A percentile compares a stretch with the other conserved stretches of the same genome.
Conservation (phyloP, 148 eudicot species). For the Rhododendron henanense region DNA sequence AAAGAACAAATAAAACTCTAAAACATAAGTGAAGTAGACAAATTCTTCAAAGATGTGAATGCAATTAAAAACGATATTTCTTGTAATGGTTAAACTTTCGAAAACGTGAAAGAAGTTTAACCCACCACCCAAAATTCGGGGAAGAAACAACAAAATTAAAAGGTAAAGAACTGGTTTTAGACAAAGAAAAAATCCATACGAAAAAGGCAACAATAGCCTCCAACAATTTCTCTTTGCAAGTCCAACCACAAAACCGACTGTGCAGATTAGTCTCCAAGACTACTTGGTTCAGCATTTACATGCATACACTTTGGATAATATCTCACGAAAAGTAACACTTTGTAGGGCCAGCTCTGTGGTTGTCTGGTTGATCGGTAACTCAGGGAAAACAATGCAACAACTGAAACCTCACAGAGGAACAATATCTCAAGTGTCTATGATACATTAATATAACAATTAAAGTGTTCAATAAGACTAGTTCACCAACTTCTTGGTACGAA, state of each 20-base stretch:
- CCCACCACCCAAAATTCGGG: background rate
- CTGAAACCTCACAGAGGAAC: background rate
- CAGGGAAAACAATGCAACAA: background rate
- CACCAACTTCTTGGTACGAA: background rate
- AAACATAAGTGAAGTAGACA: background rate
- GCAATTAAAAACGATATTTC: background rate
- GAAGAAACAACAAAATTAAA: background rate
- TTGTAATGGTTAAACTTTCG: background rate
- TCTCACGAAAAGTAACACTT: background rate
- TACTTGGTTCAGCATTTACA: background rate
- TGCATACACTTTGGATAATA: background rate
- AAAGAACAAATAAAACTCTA: background rate
- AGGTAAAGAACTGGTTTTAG: background rate
- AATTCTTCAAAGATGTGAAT: conserved; percentile 1
- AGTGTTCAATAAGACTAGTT: background rate
- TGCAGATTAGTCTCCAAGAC: background rate
- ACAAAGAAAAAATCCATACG: background rate
- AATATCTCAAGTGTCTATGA: background rate
- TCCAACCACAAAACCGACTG: background rate
- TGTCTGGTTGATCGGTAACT: background rate
- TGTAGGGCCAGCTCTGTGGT: background rate
- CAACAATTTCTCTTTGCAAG: background rate
- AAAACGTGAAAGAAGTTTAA: background rate
- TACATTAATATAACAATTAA: background rate
- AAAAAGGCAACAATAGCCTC: background rate